These are phyloP conservation scores for Coniophora puteana DNA, from an alignment of 1,284 basidiomycete genomes.

Conservation along the genomic window DNA sequence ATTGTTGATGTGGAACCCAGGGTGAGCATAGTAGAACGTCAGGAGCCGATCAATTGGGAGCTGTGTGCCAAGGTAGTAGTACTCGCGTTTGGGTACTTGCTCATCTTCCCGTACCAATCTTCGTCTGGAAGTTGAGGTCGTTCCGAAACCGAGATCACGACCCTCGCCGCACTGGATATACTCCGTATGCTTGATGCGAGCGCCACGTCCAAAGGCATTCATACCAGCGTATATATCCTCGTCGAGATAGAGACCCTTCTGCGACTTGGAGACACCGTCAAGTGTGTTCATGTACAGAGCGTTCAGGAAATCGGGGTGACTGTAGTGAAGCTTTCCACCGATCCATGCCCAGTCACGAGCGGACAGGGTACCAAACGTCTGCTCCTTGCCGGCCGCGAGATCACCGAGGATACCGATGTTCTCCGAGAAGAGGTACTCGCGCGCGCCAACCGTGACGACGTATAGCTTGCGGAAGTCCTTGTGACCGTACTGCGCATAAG, in stretches of 20 bases:
- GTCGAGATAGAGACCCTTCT: slow-evolving; percentile 97
- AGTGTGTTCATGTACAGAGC: slow-evolving; percentile 98
- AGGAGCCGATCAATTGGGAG: slow-evolving; percentile 97
- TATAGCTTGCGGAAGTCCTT: slow-evolving; percentile 87
- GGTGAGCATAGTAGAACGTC: slow-evolving; percentile 99
- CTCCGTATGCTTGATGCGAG: slow-evolving; percentile 98
- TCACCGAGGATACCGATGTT: slow-evolving; percentile 99
- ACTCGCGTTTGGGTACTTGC: slow-evolving; percentile 98
- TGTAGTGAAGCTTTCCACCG: slow-evolving; percentile 98
- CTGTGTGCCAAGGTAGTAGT: slow-evolving; percentile 98
- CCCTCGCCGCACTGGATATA: slow-evolving; percentile 99
- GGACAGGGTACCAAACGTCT: slow-evolving; percentile 97
- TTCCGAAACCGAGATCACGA: slow-evolving; percentile 98
- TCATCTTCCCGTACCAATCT: slow-evolving; percentile 99
- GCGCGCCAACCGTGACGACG: slow-evolving; percentile 96
- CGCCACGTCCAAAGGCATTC: slow-evolving; percentile 96
- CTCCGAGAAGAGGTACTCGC: slow-evolving; percentile 99
- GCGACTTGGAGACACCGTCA: slow-evolving; percentile 97
- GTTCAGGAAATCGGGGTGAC: slow-evolving; percentile 98
- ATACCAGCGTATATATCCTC: slow-evolving; percentile 99
- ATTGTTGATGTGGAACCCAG: slow-evolving; percentile 99
- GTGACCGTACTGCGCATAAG: slow-evolving; percentile 86
- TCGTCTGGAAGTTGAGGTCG: slow-evolving; percentile 98
- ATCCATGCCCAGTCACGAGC: slow-evolving; percentile 96
- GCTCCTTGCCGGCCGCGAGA: slow-evolving; percentile 98